Percentiles rank a stretch among this genome's conserved stretches.
Evolutionary conservation across 2,329 filamentous ascomycete genomes (phyloP).

Genomic region (Gnomoniopsis smithogilvyi): DNA sequence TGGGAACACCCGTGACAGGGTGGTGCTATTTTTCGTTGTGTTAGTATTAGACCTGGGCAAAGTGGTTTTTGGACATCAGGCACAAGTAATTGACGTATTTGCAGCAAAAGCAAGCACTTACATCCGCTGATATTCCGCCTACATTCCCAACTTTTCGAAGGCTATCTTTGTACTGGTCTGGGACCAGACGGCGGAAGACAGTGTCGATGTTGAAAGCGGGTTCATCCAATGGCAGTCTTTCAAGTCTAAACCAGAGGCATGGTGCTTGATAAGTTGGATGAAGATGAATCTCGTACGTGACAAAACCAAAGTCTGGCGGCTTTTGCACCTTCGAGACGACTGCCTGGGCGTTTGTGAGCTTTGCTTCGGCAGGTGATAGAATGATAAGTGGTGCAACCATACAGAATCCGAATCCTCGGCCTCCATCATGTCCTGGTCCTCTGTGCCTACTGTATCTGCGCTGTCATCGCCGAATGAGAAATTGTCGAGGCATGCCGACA

Average conservation of each 20-base stretch:
- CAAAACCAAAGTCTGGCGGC: conserved; percentile 39
- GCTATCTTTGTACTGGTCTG: conserved; percentile 58
- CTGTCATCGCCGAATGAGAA: conserved; percentile 37
- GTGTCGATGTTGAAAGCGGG: conserved; percentile 61
- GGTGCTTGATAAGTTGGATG: conserved; percentile 74
- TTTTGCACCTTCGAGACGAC: conserved; percentile 32
- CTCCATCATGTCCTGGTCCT: conserved; percentile 46
- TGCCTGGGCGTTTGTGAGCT: conserved; percentile 31
- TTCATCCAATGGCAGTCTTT: conserved; percentile 53
- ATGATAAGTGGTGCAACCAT: conserved; percentile 15
- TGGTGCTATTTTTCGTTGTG: conserved; percentile 64
- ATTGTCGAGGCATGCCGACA: conserved; percentile 42
- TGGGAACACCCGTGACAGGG: conserved; percentile 72
- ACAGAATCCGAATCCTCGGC: conserved; percentile 52
- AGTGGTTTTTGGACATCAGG: conserved; percentile 10
- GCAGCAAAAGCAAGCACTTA: conserved; percentile 46
- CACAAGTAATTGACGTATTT: conserved; percentile 26
- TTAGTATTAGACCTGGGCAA: conserved; percentile 36
- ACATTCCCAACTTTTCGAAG: conserved; percentile 61
- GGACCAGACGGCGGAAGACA: conserved; percentile 69
- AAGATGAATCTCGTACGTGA: conserved; percentile 71
- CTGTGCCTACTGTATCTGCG: conserved; percentile 21
- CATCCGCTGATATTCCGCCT: conserved; percentile 73
- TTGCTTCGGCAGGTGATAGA: not conserved
- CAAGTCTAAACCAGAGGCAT: conserved; percentile 71